These are phyloP conservation scores for Kodamaea laetipori DNA, from an alignment of 805 yeast genomes.

Conservation along the genomic window DNA sequence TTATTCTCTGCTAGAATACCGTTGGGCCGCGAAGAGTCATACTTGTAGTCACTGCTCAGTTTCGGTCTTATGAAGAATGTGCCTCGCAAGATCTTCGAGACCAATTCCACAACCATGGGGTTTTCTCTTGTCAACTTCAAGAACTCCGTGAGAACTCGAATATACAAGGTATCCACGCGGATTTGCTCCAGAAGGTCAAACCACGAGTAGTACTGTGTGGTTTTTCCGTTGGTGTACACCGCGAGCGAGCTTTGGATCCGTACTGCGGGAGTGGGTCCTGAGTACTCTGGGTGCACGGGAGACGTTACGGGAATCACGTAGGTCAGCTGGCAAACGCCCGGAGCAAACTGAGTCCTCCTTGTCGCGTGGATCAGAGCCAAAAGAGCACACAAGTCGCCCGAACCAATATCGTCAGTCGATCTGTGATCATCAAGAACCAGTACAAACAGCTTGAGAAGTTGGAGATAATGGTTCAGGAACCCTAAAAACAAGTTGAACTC, in stretches of 20 bases:
- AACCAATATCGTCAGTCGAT: not conserved
- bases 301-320: conserved; percentile 28
- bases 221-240: conserved; percentile 7
- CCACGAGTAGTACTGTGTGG: conserved; percentile 24
- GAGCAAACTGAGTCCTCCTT: conserved; percentile 27
- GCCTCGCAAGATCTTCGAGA: conserved; percentile 19
- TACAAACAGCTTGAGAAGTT: conserved; percentile 27
- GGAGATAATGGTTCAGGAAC: conserved; percentile 28
- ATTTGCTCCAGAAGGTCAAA: conserved; percentile 27
- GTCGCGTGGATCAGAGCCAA: conserved; percentile 19
- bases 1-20: conserved; percentile 19
- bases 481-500: conserved; percentile 40
- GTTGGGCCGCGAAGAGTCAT: conserved; percentile 5
- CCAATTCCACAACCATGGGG: conserved; percentile 22
- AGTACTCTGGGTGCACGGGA: conserved; percentile 34
- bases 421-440: conserved; percentile 1
- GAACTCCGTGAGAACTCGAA: conserved; percentile 27
- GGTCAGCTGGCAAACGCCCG: conserved; percentile 21
- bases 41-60: not conserved
- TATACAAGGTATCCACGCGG: conserved; percentile 24
- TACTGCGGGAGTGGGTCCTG: not conserved
- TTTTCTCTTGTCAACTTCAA: conserved; percentile 23
- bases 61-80: conserved; percentile 21
- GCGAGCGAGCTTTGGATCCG: conserved; percentile 23
- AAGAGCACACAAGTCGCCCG: conserved; percentile 19